A percentile compares a stretch with the other conserved stretches of the same genome.
phyloP scores from a whole-genome alignment of 345 rosid species.

The Brassica napus region DNA sequence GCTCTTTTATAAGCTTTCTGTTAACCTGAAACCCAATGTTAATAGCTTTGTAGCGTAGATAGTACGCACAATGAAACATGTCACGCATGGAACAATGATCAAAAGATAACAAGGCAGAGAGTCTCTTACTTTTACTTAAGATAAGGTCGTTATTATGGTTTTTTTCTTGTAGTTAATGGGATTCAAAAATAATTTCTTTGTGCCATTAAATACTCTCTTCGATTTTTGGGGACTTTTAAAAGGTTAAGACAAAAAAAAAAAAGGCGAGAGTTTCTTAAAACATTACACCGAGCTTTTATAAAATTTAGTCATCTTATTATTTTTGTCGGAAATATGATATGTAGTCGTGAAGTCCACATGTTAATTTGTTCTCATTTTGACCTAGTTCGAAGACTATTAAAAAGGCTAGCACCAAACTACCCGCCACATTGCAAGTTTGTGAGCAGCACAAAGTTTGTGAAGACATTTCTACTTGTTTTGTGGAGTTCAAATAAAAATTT shows the following conservation, averaged over 20 bases:
- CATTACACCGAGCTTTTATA: neutral
- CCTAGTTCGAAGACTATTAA: neutral
- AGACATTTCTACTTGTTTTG: neutral
- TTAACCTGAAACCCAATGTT: constrained; percentile 48
- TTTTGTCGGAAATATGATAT: neutral
- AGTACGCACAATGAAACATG: neutral
- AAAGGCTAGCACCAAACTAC: neutral
- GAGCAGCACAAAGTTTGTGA: neutral
- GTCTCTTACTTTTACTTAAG: neutral
- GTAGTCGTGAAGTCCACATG: neutral
- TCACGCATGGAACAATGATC: neutral
- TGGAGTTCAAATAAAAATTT: neutral
- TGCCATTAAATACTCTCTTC: neutral
- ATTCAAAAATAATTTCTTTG: neutral
- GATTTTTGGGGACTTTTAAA: neutral
- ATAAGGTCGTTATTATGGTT: neutral
- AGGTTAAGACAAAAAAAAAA: neutral
- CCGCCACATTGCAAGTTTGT: neutral
- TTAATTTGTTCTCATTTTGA: neutral
- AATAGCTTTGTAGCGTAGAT: neutral
- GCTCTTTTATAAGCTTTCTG: constrained; percentile 66
- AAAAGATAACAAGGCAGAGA: neutral
- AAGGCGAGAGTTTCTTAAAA: neutral
- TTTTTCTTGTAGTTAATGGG: neutral
- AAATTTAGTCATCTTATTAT: neutral